Base-by-base conservation (phyloP, 2,329 filamentous ascomycete species). In the Fusarium sublunatum region DNA sequence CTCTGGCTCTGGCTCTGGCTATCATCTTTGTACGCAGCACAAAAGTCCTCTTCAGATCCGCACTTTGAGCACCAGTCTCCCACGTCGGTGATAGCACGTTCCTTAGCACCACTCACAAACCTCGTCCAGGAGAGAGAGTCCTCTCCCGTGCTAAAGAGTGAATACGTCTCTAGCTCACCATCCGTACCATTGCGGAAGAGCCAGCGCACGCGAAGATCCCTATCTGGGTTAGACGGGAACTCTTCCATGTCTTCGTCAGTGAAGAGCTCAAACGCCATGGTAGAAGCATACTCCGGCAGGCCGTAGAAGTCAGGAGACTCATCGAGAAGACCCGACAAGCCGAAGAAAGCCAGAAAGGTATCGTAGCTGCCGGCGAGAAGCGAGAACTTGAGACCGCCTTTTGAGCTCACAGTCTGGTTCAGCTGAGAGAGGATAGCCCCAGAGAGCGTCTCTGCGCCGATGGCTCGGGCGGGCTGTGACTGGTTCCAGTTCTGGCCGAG, bases 281-380 rank as follows among this genome's bases (percentile, higher is more conserved):
- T 76, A n/a, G 74, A 72, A 1, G 74, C 74, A 24, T 76, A 76
- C 2, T 74, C 72, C 6, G 74, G 74, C 22, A 76, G 66, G 12
- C 74, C 74, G 42, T 67, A 59, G 48, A 76, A 76, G 55, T 75
- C 53, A 3, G 58, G 49, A 8, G 71, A 74, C 4, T 71, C 58
- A 2, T 69, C 51, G 3, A 69, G 53, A 31, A 76, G 69, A 25
- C 65, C 68, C 0, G 68, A 55, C 11, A 75, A 49, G 13, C 74
- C 74, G 36, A 76, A 75, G 57, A 76, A 76, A 24, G 74, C 68
- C n/a, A 76, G 67, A 62, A 76, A 75, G 4, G 75, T 76, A 40
- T 76, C 73, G 57, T 76, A 76, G 55, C 72, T 74, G 13, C 74
- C 74, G 1, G 74, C 68, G 2, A 76, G 65, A 2, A 76, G 69